phyloP scores from a whole-genome alignment of 2,329 filamentous ascomycete genomes.

The Onygenales sp. region DNA sequence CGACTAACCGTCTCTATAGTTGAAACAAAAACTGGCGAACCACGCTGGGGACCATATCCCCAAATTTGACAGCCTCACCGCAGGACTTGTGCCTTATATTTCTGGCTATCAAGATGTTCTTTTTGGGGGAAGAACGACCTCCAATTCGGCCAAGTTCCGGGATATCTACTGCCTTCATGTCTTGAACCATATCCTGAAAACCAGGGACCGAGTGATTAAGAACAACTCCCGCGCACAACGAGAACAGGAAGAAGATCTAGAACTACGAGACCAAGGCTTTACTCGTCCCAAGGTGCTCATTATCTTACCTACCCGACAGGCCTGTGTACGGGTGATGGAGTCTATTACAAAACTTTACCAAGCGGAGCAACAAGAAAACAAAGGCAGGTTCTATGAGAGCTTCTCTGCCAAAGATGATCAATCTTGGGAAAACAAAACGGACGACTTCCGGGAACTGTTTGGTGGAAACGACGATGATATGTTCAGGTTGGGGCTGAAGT shows the following conservation, averaged over 20 bases:
- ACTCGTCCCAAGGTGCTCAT: slow-evolving; percentile 89
- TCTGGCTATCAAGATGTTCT: slow-evolving; percentile 78
- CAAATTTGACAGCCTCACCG: slow-evolving; percentile 53
- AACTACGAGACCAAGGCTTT: slow-evolving; percentile 87
- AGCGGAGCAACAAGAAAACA: slow-evolving; percentile 89
- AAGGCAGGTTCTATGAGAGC: slow-evolving; percentile 78
- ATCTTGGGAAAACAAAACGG: slow-evolving; percentile 65
- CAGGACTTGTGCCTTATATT: slow-evolving; percentile 58
- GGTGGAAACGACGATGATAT: slow-evolving; percentile 94
- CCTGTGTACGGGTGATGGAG: slow-evolving; percentile 69
- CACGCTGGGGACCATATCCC: slow-evolving; percentile 45
- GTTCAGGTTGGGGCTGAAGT: slow-evolving; percentile 92
- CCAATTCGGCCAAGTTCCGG: slow-evolving; percentile 60
- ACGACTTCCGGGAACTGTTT: slow-evolving; percentile 83
- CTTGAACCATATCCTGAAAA: slow-evolving; percentile 89
- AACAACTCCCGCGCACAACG: slow-evolving; percentile 74
- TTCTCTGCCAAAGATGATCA: slow-evolving; percentile 62
- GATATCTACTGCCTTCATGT: slow-evolving; percentile 71
- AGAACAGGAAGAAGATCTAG: slow-evolving; percentile 56
- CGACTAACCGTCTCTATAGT: slow-evolving; percentile 33
- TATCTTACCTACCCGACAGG: slow-evolving; percentile 77
- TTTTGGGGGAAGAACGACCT: slow-evolving; percentile 60
- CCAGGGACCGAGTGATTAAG: slow-evolving; percentile 82
- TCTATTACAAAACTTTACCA: slow-evolving; percentile 65
- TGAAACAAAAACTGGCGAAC: slow-evolving; percentile 62